Base-by-base conservation (phyloP, 768 basidiomycete genomes). In the Lentinula sp. region DNA sequence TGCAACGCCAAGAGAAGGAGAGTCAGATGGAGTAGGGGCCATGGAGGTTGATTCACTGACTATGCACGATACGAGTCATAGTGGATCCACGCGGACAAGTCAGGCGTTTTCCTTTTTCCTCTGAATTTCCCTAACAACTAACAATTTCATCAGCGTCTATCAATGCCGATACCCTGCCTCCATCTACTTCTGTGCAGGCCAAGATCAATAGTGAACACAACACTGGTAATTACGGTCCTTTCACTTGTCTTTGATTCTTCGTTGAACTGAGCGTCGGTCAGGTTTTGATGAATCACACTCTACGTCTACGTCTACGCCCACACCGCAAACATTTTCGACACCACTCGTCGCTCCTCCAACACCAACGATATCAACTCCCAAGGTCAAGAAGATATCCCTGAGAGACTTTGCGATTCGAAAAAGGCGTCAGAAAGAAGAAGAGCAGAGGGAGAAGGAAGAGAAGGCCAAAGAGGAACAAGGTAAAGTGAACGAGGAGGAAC, bases 401-500 rank as follows among this genome's bases (percentile, higher is more conserved):
- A 61, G 48, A 28, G 60, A 61, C 18, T 61, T 55, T 28, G 60
- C 60, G 0, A 28, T 43, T 5, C 35, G 60, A 18, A 61, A 61
- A 32, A 31, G 48, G 39, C 40, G 55, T 5, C 34, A 55, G 42
- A 31, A 50, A 40, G 37, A 61, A 40, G 60, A 60, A 32, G 59
- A 60, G 59, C 18, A 56, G 21, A 35, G 54, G 23, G 57, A 52
- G 40, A 60, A 60, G 18, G 37, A 60, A 18, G 32, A 42, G 34
- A 32, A 9, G 9, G 46, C 32, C 31, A 34, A 45, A 45, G 57
- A 46, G 15, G 40, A 60, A 32, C 7, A 37, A 10, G 40, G 10
- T 6, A 52, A 39, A 21, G 59, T 10, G n/a, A 15, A 40, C 8
- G 37, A 40, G 5, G 21, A n/a, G n/a, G 49, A 37, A 32, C 16